These are phyloP conservation scores for Edaphochlamys debaryana DNA, from an alignment of 139 green algal species.

Conservation along the genomic window DNA sequence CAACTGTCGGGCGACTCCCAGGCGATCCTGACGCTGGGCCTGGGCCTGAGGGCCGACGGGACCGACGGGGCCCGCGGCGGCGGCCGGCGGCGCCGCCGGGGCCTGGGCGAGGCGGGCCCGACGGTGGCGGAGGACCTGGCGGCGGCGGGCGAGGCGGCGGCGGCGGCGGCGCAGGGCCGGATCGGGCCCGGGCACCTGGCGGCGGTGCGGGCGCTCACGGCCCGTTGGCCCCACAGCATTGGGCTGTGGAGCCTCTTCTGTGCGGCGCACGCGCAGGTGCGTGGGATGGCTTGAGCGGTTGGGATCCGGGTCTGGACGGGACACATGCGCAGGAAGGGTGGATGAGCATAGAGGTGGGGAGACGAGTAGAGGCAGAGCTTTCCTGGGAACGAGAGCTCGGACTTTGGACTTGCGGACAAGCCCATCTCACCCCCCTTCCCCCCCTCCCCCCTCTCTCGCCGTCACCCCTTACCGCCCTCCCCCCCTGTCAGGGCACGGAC, in stretches of 20 bases:
- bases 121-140: not conserved
- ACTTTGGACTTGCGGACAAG: too few relatives aligned
- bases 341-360: too few relatives aligned
- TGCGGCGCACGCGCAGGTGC: constrained; percentile 37
- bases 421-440: too few relatives aligned
- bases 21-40: not conserved
- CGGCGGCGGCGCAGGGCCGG: constrained; percentile 19
- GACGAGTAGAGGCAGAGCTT: too few relatives aligned
- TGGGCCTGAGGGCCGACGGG: not conserved
- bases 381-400: too few relatives aligned
- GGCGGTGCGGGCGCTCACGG: not conserved
- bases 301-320: too few relatives aligned
- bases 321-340: too few relatives aligned
- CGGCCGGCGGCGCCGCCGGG: not conserved
- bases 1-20: too few relatives aligned
- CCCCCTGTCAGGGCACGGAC: constrained; percentile 18
- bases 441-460: too few relatives aligned
- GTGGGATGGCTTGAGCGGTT: too few relatives aligned
- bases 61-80: not conserved
- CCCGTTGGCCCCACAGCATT: constrained; percentile 53
- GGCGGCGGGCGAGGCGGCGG: constrained; percentile 7
- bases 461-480: too few relatives aligned
- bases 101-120: constrained; percentile 1
- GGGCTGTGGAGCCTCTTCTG: constrained; percentile 71
- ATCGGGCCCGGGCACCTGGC: constrained; percentile 20